A percentile compares a stretch with the other conserved stretches of the same genome.
Evolutionary conservation across 768 basidiomycete genomes (phyloP).

Genomic region (Xanthoconium stramineum): DNA sequence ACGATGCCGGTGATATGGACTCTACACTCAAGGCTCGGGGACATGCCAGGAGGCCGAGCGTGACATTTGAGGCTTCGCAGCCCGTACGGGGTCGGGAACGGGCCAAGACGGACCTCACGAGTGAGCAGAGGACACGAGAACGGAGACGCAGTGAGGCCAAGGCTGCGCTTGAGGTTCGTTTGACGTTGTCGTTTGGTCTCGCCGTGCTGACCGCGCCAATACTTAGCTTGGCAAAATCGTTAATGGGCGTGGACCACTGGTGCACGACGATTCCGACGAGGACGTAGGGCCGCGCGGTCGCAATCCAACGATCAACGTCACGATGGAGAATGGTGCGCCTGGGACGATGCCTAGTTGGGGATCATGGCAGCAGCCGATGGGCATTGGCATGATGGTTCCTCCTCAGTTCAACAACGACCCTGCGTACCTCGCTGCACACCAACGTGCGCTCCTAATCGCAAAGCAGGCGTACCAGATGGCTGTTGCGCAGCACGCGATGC

Average conservation of each 20-base stretch:
- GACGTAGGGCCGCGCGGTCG: slow-evolving; percentile 26
- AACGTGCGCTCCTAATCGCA: slow-evolving; percentile 82
- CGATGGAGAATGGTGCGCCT: slow-evolving; percentile 30
- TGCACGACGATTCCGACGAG: slow-evolving; percentile 48
- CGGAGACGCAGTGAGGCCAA: slow-evolving; percentile 79
- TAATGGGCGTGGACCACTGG: slow-evolving; percentile 68
- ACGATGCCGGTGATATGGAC: slow-evolving; percentile 21
- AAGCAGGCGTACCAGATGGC: slow-evolving; percentile 91
- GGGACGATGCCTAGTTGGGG: slow-evolving; percentile 35
- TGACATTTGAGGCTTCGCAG: slow-evolving; percentile 62
- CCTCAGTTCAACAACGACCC: slow-evolving; percentile 49
- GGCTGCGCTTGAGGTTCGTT: slow-evolving; percentile 77
- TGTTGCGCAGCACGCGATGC: slow-evolving; percentile 88
- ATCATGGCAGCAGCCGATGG: slow-evolving; percentile 29
- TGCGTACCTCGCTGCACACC: slow-evolving; percentile 67
- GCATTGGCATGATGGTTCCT: slow-evolving; percentile 36
- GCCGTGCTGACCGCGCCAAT: slow-evolving; percentile 4
- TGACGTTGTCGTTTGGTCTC: not conserved
- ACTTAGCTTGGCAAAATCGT: slow-evolving; percentile 81
- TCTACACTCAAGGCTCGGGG: slow-evolving; percentile 30
- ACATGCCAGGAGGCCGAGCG: slow-evolving; percentile 57
- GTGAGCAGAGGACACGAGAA: slow-evolving; percentile 62
- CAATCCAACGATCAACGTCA: slow-evolving; percentile 36
- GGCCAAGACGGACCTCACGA: slow-evolving; percentile 29
- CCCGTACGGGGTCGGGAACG: slow-evolving; percentile 31